Evolutionary conservation across 73 alveolate genomes (phyloP), one percentile per base, ranked within the genome.

Genomic region (Paraurostyla sp.): DNA sequence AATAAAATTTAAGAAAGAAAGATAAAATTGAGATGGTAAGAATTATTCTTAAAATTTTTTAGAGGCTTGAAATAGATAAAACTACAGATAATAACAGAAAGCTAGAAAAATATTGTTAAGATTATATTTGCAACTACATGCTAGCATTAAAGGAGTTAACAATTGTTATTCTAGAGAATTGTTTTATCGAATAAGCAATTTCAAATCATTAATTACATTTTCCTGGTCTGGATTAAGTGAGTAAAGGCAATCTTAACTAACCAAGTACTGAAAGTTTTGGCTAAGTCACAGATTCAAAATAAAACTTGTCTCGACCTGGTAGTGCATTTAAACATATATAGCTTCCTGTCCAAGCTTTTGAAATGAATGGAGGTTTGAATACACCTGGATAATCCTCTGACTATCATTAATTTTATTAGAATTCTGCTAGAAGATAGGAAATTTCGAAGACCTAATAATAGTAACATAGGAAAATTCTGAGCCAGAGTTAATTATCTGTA

Each of bases 381-480:
- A 65, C 82, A 6, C 82, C 82, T 15, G 82, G 60, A 9, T 38
- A 65, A 40, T 18, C 45, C 29, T 27, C 50, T 13, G 78, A 60
- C 15, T 60, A 60, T 32, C 3, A 3, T 6, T 45, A 50, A 9
- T 29, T 33, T 9, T 29, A 25, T 30, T 3, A 65, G 33, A 38
- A 38, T 7, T 65, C 82, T 16, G 82, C 56, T 0, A 65, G 82
- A 65, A 32, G 82, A 6, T 40, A 65, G 25, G 82, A 65, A 36
- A 38, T 65, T 56, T 15, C 58, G 1, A 65, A 65, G 23, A 65
- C 82, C 13, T 32, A 56, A 15, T 35, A 65, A 38, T 22, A 65
- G 41, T 23, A 65, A 23, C 82, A 65, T 65, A 32, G 82, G 38
- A 65, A 65, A 40, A 15, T 65, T 15, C 25, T 59, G 11, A 65